phyloP scores from a whole-genome alignment of 805 yeast species.

The Babjeviella inositovora region DNA sequence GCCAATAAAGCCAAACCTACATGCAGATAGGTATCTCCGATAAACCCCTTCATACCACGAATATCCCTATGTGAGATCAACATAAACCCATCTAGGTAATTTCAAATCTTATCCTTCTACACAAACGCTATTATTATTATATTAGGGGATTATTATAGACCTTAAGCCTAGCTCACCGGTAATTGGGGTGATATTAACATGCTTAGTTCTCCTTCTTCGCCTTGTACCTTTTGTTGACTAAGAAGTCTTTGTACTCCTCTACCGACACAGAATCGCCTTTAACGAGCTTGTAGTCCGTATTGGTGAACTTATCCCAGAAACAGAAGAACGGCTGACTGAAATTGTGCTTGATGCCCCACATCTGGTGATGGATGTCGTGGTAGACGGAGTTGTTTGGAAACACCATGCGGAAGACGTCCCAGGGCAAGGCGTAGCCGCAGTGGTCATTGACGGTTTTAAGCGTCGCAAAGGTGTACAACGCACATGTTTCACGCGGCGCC shows the following conservation, averaged over 20 bases:
- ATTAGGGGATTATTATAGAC: no score
- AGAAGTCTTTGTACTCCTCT: constrained; percentile 50
- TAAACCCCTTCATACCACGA: no score
- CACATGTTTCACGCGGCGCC: constrained; percentile 60
- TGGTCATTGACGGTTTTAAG: constrained; percentile 97
- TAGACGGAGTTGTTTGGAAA: constrained; percentile 94
- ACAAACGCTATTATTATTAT: no score
- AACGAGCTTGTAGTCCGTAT: constrained; percentile 54
- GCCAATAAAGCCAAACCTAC: no score
- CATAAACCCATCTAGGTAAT: no score
- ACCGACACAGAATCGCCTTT: no score
- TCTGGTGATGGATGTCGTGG: constrained; percentile 96
- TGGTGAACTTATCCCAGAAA: constrained; percentile 69
- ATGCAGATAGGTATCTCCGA: no score
- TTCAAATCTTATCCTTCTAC: no score
- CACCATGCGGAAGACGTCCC: constrained; percentile 74
- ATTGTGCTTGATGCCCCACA: constrained; percentile 85
- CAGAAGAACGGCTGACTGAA: constrained; percentile 94
- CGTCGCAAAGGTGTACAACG: constrained; percentile 76
- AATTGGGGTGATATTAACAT: no score
- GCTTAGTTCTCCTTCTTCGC: constrained; percentile 2
- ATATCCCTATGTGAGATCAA: no score
- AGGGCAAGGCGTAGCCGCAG: constrained; percentile 93
- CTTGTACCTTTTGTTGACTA: constrained; percentile 15
- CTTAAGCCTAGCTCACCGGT: no score